phyloP scores from a whole-genome alignment of 257 asterid species.

The Thymus mandschuricus region DNA sequence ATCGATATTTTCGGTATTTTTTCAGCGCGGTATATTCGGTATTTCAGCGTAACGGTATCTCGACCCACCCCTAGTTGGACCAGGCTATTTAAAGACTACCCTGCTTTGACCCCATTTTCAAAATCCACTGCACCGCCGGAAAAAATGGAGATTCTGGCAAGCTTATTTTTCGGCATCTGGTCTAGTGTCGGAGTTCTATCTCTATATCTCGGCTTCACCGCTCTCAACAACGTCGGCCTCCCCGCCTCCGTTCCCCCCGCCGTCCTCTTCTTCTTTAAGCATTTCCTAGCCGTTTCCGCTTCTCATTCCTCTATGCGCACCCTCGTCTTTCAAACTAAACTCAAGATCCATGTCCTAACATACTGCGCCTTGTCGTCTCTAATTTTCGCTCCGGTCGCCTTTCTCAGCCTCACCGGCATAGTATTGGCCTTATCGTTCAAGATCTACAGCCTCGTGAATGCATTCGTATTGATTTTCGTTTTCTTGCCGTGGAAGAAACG shows the following conservation, averaged over 20 bases:
- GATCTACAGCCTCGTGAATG: background rate
- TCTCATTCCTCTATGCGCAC: conserved; percentile 9
- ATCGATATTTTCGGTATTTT: too few relatives aligned
- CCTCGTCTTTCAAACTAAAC: background rate
- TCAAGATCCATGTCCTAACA: background rate
- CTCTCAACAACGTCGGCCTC: conserved; percentile 2
- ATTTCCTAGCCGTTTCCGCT: background rate
- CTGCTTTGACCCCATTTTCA: too few relatives aligned
- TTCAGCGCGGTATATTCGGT: too few relatives aligned
- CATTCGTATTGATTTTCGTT: background rate
- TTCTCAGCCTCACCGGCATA: background rate
- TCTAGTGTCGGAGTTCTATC: background rate
- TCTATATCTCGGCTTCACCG: background rate
- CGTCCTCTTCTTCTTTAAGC: conserved; percentile 18
- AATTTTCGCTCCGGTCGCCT: background rate
- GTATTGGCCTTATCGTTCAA: too few relatives aligned
- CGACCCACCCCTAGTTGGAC: too few relatives aligned
- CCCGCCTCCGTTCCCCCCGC: conserved; percentile 2
- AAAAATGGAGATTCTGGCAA: conserved; percentile 21
- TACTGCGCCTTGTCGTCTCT: background rate
- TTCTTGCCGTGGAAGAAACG: background rate
- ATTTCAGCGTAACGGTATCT: too few relatives aligned
- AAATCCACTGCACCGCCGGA: too few relatives aligned
- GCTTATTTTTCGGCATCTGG: conserved; percentile 8
- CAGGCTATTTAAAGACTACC: too few relatives aligned